Percentiles rank a stretch among this genome's conserved stretches.
Conservation (phyloP, 257 asterid species). For the Mitragyna speciosa region DNA sequence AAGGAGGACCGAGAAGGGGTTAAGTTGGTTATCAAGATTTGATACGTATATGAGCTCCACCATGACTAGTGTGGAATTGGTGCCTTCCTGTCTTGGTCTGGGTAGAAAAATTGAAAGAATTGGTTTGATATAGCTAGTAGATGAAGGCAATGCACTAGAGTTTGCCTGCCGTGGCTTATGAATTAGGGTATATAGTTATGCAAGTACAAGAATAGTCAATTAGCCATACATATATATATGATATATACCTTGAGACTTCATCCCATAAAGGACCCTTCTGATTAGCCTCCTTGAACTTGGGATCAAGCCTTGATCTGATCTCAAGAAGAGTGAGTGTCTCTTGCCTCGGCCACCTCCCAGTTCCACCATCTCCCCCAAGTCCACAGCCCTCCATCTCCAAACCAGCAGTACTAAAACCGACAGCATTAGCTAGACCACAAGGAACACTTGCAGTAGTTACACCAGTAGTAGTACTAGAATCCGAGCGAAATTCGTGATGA, state of each 20-base stretch:
- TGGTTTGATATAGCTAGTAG: background rate
- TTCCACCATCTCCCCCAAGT: slow-evolving; percentile 46
- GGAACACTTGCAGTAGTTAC: background rate
- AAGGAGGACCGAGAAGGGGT: background rate
- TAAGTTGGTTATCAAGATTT: background rate
- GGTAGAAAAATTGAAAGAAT: background rate
- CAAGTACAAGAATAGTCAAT: too few species aligned
- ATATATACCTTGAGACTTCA: slow-evolving; percentile 79
- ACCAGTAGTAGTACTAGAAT: slow-evolving; percentile 29
- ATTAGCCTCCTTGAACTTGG: slow-evolving; percentile 88
- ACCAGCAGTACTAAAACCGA: slow-evolving; percentile 28
- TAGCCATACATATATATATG: background rate
- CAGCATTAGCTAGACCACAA: slow-evolving; percentile 11
- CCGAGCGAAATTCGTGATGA: slow-evolving; percentile 46
- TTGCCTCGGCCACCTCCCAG: slow-evolving; percentile 96
- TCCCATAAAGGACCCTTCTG: slow-evolving; percentile 98
- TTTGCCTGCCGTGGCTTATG: background rate
- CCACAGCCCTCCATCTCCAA: slow-evolving; percentile 46
- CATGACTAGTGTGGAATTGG: background rate
- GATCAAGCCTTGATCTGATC: slow-evolving; percentile 86
- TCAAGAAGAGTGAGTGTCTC: slow-evolving; percentile 98
- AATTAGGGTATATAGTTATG: slow-evolving; percentile 25
- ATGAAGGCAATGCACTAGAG: background rate
- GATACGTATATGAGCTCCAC: background rate
- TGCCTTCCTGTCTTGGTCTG: background rate